phyloP scores from a whole-genome alignment of 345 rosid genomes.

The Brassica juncea region DNA sequence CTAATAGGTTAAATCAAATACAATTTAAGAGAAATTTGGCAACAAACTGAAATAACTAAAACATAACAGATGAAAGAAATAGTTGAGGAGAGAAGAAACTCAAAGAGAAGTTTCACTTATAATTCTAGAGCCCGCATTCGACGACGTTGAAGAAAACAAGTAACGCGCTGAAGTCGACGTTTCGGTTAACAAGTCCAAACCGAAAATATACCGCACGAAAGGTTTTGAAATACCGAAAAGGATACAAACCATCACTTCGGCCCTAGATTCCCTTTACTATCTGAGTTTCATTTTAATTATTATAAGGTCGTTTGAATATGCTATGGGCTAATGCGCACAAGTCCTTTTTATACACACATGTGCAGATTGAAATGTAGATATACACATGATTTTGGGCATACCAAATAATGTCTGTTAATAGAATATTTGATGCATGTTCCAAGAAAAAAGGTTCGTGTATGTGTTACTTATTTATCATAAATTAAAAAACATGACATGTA shows the following conservation, averaged over 20 bases:
- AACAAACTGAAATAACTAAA: no score
- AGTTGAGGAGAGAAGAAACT: no score
- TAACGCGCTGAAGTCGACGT: no score
- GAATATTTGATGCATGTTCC: not conserved
- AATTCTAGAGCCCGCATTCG: no score
- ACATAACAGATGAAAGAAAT: no score
- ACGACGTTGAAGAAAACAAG: no score
- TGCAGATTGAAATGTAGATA: not conserved
- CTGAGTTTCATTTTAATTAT: not conserved
- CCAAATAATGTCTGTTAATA: not conserved
- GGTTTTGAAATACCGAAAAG: no score
- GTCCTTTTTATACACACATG: not conserved
- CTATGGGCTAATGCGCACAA: not conserved
- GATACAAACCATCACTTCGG: not conserved
- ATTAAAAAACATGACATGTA: not conserved
- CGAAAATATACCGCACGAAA: not conserved
- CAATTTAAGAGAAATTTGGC: no score
- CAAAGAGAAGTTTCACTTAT: no score
- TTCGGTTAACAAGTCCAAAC: no score
- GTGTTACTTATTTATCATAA: not conserved
- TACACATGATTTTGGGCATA: conserved; percentile 15
- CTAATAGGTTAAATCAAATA: no score
- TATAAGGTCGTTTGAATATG: not conserved
- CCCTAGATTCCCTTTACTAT: not conserved
- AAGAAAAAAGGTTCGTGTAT: conserved; percentile 17